phyloP scores from a whole-genome alignment of 1,139 yeast species.

The Scheffersomyces illinoinensis region DNA sequence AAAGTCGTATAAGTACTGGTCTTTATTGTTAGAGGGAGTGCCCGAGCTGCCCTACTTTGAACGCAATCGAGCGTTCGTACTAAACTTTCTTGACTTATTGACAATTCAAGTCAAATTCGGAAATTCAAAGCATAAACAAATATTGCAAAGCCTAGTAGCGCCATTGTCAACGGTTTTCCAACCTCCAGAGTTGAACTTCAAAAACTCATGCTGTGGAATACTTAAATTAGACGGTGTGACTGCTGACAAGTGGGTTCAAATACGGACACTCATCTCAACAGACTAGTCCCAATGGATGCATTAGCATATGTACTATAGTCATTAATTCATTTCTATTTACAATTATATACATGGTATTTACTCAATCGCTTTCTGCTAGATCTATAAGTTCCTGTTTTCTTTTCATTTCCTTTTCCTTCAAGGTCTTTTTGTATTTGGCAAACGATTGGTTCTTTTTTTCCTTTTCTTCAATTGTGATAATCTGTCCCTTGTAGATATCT shows the following conservation, averaged over 20 bases:
- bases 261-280: not conserved
- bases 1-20: not conserved
- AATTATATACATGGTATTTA: not conserved
- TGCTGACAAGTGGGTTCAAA: not conserved
- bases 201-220: not conserved
- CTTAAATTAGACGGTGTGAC: not conserved
- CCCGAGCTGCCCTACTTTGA: not conserved
- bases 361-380: not conserved
- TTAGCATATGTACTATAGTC: not conserved
- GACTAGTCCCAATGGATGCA: not conserved
- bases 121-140: not conserved
- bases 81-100: not conserved
- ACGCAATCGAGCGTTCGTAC: not conserved
- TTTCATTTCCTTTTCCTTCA: slow-evolving; percentile 5
- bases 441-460: slow-evolving; percentile 4
- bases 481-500: slow-evolving; percentile 32
- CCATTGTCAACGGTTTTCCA: not conserved
- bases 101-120: not conserved
- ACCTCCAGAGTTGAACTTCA: not conserved
- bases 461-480: slow-evolving; percentile 23
- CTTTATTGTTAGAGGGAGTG: not conserved
- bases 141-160: not conserved
- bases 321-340: not conserved
- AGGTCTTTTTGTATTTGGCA: slow-evolving; percentile 1
- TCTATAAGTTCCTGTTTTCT: slow-evolving; percentile 4